A percentile compares a stretch with the other conserved stretches of the same genome.
These are phyloP conservation scores for Jamesozyma spencerorum DNA, from an alignment of 805 yeast species.

Conservation along the genomic window DNA sequence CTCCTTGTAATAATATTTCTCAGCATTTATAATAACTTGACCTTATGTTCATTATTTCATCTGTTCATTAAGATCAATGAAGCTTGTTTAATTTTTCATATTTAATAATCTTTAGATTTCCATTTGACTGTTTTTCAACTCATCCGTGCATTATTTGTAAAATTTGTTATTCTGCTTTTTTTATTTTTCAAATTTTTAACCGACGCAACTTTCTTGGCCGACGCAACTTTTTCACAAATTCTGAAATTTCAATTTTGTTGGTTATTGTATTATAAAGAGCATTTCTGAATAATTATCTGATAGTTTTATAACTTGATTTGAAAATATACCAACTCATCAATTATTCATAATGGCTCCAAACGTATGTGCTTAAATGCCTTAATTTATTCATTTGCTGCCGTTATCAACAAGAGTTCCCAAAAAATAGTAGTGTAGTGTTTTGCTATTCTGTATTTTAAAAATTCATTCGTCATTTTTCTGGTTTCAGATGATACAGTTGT, in stretches of 20 bases:
- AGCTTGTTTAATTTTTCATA: too few species aligned
- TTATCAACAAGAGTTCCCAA: not conserved
- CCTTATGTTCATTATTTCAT: too few species aligned
- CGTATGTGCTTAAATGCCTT: constrained; percentile 45
- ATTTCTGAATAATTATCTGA: too few species aligned
- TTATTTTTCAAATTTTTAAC: not conserved
- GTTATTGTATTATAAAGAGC: not conserved
- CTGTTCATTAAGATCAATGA: too few species aligned
- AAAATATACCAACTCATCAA: constrained; percentile 3
- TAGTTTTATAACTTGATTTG: not conserved
- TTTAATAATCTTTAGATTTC: too few species aligned
- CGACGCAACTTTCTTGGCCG: not conserved
- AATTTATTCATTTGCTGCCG: not conserved
- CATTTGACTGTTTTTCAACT: not conserved
- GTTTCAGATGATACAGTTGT: too few species aligned
- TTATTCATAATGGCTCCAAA: constrained; percentile 65
- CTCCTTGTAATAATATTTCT: too few species aligned
- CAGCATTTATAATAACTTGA: too few species aligned
- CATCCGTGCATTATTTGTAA: not conserved
- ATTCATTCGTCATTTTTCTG: constrained; percentile 24
- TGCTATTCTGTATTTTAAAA: constrained; percentile 27
- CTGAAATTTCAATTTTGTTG: not conserved
- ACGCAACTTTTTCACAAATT: not conserved
- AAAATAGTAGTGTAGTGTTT: constrained; percentile 1
- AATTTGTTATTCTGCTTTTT: not conserved